These are phyloP conservation scores for Clavariopsis aquatica DNA, from an alignment of 495 filamentous ascomycete species.

Conservation along the genomic window DNA sequence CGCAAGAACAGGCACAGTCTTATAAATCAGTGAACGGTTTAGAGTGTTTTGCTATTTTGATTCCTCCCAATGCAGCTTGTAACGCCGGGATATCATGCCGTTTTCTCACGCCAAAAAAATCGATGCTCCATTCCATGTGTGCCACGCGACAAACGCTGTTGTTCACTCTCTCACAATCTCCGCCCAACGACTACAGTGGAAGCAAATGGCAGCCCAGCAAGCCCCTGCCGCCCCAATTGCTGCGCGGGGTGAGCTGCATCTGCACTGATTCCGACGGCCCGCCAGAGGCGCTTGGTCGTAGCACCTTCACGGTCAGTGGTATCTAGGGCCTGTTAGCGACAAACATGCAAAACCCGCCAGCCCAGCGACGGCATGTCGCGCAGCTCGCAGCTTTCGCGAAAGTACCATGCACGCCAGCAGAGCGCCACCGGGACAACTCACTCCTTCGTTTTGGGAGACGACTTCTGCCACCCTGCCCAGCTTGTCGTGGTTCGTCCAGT, in stretches of 20 bases:
- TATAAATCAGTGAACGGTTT: constrained; percentile 11
- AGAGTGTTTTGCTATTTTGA: neutral
- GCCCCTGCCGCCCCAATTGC: constrained; percentile 85
- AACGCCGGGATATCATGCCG: constrained; percentile 40
- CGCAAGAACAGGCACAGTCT: constrained; percentile 3
- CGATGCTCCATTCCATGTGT: constrained; percentile 37
- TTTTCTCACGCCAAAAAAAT: constrained; percentile 9
- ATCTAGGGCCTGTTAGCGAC: constrained; percentile 50
- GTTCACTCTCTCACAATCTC: neutral
- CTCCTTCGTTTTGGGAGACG: constrained; percentile 86
- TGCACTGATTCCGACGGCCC: constrained; percentile 58
- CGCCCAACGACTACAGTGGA: constrained; percentile 54
- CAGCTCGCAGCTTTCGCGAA: neutral
- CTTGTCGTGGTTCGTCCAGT: constrained; percentile 80
- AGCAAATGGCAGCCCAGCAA: constrained; percentile 86
- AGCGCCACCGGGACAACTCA: constrained; percentile 53
- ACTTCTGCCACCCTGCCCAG: constrained; percentile 80
- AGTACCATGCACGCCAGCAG: neutral
- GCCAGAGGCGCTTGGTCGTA: constrained; percentile 41
- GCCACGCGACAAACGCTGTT: constrained; percentile 34
- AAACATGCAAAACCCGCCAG: neutral
- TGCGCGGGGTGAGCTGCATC: constrained; percentile 69
- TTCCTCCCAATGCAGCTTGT: constrained; percentile 6
- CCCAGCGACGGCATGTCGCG: neutral
- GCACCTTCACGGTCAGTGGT: constrained; percentile 69